phyloP scores from a whole-genome alignment of 345 rosid genomes.

The Linum trigynum region DNA sequence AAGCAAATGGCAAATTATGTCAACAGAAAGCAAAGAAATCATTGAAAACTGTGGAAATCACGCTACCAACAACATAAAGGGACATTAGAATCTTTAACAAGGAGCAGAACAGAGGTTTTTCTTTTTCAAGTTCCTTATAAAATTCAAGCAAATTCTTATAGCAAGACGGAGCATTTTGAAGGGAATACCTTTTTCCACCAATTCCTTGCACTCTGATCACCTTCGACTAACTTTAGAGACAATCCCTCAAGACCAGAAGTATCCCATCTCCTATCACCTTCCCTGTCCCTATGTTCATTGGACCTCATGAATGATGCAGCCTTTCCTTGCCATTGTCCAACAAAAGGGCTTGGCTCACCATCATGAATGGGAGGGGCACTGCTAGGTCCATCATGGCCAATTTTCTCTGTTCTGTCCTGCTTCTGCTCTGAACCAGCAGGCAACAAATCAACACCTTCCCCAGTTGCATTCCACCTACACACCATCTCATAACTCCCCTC shows the following conservation, averaged over 20 bases:
- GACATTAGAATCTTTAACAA: not conserved
- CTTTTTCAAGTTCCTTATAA: not conserved
- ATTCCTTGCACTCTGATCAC: constrained; percentile 66
- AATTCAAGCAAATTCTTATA: not conserved
- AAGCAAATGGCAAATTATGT: constrained; percentile 8
- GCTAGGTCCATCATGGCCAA: constrained; percentile 26
- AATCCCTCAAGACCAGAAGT: constrained; percentile 67
- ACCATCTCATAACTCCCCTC: constrained; percentile 53
- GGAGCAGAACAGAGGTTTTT: not conserved
- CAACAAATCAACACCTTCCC: constrained; percentile 41
- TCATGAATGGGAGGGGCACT: constrained; percentile 21
- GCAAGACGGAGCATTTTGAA: not conserved
- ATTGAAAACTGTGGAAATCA: not conserved
- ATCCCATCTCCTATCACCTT: constrained; percentile 60
- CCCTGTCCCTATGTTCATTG: constrained; percentile 58
- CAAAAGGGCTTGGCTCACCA: constrained; percentile 58
- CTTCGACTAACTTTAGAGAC: constrained; percentile 63
- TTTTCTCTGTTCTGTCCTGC: constrained; percentile 19
- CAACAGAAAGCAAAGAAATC: not conserved
- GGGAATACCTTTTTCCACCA: constrained; percentile 89
- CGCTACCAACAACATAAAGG: not conserved
- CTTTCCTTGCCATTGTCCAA: constrained; percentile 88
- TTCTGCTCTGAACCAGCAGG: constrained; percentile 30
- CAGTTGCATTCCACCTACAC: constrained; percentile 64
- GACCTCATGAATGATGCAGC: constrained; percentile 66